Percentiles rank a stretch among this genome's conserved stretches.
Evolutionary conservation across 1,139 yeast genomes (phyloP).

Genomic region (Maudiozyma humilis): DNA sequence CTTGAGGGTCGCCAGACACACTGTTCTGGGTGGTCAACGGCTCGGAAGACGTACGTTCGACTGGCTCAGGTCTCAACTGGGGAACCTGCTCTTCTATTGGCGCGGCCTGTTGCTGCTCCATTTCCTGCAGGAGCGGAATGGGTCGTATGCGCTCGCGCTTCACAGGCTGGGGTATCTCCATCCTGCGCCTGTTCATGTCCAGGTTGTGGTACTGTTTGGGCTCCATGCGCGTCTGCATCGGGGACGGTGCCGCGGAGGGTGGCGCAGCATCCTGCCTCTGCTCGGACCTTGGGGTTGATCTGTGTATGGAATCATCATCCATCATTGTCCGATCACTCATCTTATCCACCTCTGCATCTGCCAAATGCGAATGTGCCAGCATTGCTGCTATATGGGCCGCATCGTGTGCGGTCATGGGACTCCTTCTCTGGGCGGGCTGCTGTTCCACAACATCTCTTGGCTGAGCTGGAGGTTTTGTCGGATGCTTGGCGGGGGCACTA

Average conservation of each 20-base stretch:
- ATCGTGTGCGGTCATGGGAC: not conserved
- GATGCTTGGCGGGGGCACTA: not conserved
- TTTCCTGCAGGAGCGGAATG: not conserved
- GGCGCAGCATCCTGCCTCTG: slow-evolving; percentile 2
- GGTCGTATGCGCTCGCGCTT: slow-evolving; percentile 5
- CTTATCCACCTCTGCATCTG: not conserved
- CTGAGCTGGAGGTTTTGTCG: not conserved
- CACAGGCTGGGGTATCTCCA: slow-evolving; percentile 1
- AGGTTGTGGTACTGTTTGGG: not conserved
- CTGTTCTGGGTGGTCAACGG: not conserved
- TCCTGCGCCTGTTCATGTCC: slow-evolving; percentile 1
- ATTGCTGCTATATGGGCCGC: slow-evolving; percentile 10
- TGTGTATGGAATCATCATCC: not conserved
- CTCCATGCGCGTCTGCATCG: not conserved
- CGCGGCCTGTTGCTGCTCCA: not conserved
- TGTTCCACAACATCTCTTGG: not conserved
- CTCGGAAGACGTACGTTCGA: not conserved
- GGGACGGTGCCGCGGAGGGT: not conserved
- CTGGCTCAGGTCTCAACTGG: not conserved
- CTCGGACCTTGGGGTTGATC: slow-evolving; percentile 2
- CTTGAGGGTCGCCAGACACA: not conserved
- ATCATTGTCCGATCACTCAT: not conserved
- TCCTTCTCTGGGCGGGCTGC: not conserved
- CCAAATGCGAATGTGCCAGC: slow-evolving; percentile 10
- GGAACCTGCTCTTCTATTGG: not conserved